Percentiles rank a stretch among this genome's conserved stretches.
These are phyloP conservation scores for Letharia lupina DNA, from an alignment of 495 filamentous ascomycete species.

Conservation along the genomic window DNA sequence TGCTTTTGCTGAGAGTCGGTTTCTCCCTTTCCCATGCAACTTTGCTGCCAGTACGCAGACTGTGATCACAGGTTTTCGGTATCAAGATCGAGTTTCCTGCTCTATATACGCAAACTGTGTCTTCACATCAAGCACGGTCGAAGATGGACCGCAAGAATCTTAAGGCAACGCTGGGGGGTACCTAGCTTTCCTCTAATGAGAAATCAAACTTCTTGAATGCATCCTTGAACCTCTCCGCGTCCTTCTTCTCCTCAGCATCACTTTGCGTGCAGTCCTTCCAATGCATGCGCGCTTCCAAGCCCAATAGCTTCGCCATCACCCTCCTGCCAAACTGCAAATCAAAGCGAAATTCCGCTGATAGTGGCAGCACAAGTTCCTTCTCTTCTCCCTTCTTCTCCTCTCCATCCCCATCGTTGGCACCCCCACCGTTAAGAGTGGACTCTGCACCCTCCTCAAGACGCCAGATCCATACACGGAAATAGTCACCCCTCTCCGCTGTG, in stretches of 20 bases:
- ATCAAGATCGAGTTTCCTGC: neutral
- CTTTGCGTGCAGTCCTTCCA: slow-evolving; percentile 80
- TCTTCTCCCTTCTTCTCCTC: slow-evolving; percentile 30
- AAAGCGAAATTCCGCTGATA: slow-evolving; percentile 48
- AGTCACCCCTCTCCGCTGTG: slow-evolving; percentile 54
- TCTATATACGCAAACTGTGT: neutral
- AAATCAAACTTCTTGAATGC: slow-evolving; percentile 89
- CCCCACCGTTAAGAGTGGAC: slow-evolving; percentile 28
- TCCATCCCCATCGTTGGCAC: slow-evolving; percentile 18
- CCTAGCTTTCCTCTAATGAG: slow-evolving; percentile 35
- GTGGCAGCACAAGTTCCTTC: slow-evolving; percentile 42
- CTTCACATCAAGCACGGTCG: neutral
- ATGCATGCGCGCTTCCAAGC: slow-evolving; percentile 59
- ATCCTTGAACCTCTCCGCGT: slow-evolving; percentile 71
- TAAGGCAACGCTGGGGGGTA: neutral
- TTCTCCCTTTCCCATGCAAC: neutral
- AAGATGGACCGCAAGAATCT: neutral
- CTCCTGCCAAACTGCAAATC: slow-evolving; percentile 61
- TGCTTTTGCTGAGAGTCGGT: neutral
- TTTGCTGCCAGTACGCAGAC: neutral
- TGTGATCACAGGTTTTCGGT: neutral
- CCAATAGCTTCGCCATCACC: slow-evolving; percentile 81
- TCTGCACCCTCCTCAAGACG: slow-evolving; percentile 29
- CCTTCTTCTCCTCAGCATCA: slow-evolving; percentile 64
- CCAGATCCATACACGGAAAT: slow-evolving; percentile 82